Evolutionary conservation across 2,329 filamentous ascomycete species (phyloP).

Genomic region (Neonectria coccinea): DNA sequence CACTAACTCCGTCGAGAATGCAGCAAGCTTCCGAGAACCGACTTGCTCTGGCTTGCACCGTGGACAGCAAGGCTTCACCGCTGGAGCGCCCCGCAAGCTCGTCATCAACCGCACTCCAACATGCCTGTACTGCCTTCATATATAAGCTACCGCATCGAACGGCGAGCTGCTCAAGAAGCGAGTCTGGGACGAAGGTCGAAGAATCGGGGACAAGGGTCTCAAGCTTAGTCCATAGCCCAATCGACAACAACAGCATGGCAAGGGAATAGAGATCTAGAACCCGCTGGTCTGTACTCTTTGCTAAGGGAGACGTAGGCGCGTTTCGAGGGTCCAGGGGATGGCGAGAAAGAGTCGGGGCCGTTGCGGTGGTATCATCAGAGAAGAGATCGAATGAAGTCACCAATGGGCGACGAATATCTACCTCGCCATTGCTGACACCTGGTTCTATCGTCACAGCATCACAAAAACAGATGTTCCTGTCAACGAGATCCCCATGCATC

Average conservation of each 20-base stretch:
- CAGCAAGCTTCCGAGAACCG: constrained; percentile 71
- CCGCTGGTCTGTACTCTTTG: constrained; percentile 65
- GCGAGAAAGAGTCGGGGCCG: constrained; percentile 54
- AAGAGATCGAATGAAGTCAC: constrained; percentile 83
- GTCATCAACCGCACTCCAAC: constrained; percentile 76
- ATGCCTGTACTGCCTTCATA: constrained; percentile 79
- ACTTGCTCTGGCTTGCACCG: constrained; percentile 66
- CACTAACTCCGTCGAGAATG: constrained; percentile 69
- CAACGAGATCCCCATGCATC: constrained; percentile 76
- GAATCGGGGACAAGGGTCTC: constrained; percentile 61
- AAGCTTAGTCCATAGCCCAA: constrained; percentile 80
- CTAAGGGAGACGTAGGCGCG: constrained; percentile 60
- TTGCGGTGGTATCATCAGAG: constrained; percentile 44
- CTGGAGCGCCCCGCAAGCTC: constrained; percentile 61
- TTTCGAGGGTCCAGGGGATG: constrained; percentile 73
- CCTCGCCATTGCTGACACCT: constrained; percentile 57
- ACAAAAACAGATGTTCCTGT: constrained; percentile 76
- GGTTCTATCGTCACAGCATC: constrained; percentile 57
- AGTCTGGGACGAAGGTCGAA: constrained; percentile 67
- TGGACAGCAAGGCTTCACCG: constrained; percentile 64
- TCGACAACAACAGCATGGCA: constrained; percentile 77
- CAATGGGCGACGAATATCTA: constrained; percentile 76
- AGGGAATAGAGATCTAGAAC: constrained; percentile 78
- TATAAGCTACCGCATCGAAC: constrained; percentile 80
- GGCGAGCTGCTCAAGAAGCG: constrained; percentile 71